These are phyloP conservation scores for Eucalyptus grandis DNA, from an alignment of 345 rosid genomes.

Conservation along the genomic window DNA sequence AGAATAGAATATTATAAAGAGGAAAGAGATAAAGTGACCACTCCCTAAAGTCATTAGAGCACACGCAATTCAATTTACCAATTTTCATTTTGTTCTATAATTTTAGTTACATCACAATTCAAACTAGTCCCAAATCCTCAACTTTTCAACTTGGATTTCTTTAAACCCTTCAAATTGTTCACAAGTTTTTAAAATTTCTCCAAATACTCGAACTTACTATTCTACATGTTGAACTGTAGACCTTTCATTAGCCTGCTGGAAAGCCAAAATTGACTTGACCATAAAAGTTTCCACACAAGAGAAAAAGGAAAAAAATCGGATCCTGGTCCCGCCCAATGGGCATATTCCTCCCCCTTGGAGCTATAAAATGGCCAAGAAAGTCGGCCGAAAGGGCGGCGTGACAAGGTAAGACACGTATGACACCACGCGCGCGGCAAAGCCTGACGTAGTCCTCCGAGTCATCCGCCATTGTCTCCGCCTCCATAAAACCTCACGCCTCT, in stretches of 20 bases:
- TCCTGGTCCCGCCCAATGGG: background rate
- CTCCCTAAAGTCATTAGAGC: no score
- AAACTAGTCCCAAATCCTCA: rapidly evolving
- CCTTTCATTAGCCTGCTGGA: background rate
- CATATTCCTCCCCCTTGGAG: background rate
- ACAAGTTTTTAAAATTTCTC: background rate
- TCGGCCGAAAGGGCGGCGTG: background rate
- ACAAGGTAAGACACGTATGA: background rate
- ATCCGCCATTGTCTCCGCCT: background rate
- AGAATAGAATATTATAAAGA: background rate
- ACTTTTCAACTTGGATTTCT: background rate
- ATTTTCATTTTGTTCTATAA: background rate
- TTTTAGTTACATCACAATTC: background rate
- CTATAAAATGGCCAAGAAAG: background rate
- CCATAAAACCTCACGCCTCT: background rate
- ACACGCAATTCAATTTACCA: no score
- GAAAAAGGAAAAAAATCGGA: background rate
- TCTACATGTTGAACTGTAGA: background rate
- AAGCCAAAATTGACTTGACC: background rate
- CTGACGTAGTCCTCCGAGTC: background rate
- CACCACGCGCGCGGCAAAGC: background rate
- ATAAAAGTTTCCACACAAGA: background rate
- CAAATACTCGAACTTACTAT: background rate
- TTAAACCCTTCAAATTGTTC: background rate
- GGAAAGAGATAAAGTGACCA: background rate